A percentile compares a stretch with the other conserved stretches of the same genome.
These are phyloP conservation scores for Yarrowia bubula DNA, from an alignment of 805 yeast genomes.

Conservation along the genomic window DNA sequence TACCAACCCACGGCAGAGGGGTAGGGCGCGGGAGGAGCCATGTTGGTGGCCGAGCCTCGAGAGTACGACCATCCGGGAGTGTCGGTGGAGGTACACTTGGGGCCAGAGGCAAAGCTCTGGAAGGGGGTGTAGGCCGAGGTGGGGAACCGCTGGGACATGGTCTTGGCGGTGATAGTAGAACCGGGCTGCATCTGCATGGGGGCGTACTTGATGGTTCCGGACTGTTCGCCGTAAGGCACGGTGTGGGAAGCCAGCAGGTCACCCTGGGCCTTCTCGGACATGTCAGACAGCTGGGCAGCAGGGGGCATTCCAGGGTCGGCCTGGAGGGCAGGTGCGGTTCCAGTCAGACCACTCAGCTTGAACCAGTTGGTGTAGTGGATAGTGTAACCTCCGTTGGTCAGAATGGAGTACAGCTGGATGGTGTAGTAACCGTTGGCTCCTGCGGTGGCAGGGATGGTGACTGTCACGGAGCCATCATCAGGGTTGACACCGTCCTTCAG, in stretches of 20 bases:
- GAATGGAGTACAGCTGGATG: constrained; percentile 63
- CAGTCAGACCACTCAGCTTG: constrained; percentile 67
- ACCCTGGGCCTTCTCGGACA: constrained; percentile 45
- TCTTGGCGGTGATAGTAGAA: constrained; percentile 53
- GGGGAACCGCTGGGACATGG: constrained; percentile 56
- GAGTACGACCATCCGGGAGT: constrained; percentile 86
- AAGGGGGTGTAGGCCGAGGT: constrained; percentile 67
- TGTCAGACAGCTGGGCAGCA: constrained; percentile 43
- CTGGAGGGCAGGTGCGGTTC: constrained; percentile 49
- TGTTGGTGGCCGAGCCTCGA: constrained; percentile 59
- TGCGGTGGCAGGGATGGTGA: constrained; percentile 36
- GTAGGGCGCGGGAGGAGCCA: constrained; percentile 52
- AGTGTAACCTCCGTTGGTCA: constrained; percentile 46
- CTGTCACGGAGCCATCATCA: constrained; percentile 2
- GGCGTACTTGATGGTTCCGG: constrained; percentile 76
- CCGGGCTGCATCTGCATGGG: constrained; percentile 95
- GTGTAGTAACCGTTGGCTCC: constrained; percentile 68
- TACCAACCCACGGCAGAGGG: constrained; percentile 33
- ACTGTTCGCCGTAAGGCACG: constrained; percentile 72
- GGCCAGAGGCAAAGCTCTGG: constrained; percentile 47
- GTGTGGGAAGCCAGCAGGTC: constrained; percentile 53
- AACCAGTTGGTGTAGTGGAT: constrained; percentile 71
- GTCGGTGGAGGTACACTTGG: constrained; percentile 56
- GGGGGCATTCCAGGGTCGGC: constrained; percentile 46
- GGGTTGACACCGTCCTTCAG: neutral